These are phyloP conservation scores for Geranomyces variabilis DNA, from an alignment of 192 early-diverging fungal species.

Conservation along the genomic window DNA sequence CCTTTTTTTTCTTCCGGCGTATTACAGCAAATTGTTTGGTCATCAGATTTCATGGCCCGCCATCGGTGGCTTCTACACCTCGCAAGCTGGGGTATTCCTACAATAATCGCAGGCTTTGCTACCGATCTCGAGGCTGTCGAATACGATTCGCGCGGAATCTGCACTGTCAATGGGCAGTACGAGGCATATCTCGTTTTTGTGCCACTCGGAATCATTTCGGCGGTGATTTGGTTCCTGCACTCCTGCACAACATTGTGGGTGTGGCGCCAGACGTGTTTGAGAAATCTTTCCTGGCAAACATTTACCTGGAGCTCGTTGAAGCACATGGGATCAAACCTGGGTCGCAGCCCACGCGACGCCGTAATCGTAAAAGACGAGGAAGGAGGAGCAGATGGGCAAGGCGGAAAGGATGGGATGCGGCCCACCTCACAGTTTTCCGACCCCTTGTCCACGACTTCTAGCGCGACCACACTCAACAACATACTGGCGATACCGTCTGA, in stretches of 20 bases:
- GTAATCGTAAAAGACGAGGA: not conserved
- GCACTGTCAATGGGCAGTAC: not conserved
- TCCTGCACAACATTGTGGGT: constrained; percentile 13
- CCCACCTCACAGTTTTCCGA: not conserved
- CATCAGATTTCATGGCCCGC: not conserved
- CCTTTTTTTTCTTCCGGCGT: not conserved
- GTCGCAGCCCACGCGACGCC: not conserved
- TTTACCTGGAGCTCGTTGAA: not conserved
- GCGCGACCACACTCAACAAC: not conserved
- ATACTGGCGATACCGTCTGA: not conserved
- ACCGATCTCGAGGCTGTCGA: constrained; percentile 6
- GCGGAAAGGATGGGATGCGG: not conserved
- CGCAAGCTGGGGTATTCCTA: constrained; percentile 15
- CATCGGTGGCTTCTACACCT: constrained; percentile 17
- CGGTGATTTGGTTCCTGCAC: constrained; percentile 9
- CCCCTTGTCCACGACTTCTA: not conserved
- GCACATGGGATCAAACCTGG: not conserved
- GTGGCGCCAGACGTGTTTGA: not conserved
- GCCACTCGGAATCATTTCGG: not conserved
- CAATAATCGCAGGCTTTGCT: constrained; percentile 8
- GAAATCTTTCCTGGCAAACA: not conserved
- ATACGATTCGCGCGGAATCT: constrained; percentile 8
- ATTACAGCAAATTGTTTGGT: constrained; percentile 33
- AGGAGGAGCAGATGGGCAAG: not conserved
- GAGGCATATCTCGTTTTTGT: not conserved